Evolutionary conservation across 352 stramenopile genomes (phyloP).

Genomic region (Globisporangium ultimum): DNA sequence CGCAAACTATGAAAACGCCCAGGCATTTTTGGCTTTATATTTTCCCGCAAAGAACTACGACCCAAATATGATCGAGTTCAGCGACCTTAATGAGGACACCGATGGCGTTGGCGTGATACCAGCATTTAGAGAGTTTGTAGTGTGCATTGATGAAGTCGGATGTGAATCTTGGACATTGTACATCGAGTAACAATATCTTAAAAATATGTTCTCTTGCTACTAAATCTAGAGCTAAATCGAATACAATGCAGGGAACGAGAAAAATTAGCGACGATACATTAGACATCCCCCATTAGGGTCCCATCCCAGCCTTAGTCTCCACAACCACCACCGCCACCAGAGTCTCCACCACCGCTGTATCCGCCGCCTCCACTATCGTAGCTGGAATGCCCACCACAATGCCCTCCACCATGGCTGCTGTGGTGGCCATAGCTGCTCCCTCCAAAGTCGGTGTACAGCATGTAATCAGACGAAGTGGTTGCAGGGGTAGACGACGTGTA

Average conservation of each 20-base stretch:
- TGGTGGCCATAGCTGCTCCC: neutral
- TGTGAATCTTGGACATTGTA: too few species aligned
- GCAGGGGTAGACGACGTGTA: too few species aligned
- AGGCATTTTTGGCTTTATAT: neutral
- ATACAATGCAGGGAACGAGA: too few species aligned
- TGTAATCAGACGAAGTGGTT: neutral
- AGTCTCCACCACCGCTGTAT: neutral
- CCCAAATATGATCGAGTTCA: too few species aligned
- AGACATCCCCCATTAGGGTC: neutral
- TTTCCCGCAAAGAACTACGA: neutral
- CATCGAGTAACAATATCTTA: too few species aligned
- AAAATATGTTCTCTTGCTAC: too few species aligned
- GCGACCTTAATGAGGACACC: too few species aligned
- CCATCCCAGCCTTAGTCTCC: neutral
- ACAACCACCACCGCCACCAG: neutral
- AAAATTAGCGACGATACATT: too few species aligned
- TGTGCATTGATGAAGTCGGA: neutral
- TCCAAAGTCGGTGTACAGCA: neutral
- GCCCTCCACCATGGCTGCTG: too few species aligned
- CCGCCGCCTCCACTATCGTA: neutral
- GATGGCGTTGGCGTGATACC: neutral
- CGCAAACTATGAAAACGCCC: too few species aligned
- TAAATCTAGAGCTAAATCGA: too few species aligned
- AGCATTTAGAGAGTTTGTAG: neutral
- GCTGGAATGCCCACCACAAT: neutral